Percentiles rank a stretch among this genome's conserved stretches.
phyloP scores from a whole-genome alignment of 257 asterid genomes.

The Nicotiana tomentosiformis region DNA sequence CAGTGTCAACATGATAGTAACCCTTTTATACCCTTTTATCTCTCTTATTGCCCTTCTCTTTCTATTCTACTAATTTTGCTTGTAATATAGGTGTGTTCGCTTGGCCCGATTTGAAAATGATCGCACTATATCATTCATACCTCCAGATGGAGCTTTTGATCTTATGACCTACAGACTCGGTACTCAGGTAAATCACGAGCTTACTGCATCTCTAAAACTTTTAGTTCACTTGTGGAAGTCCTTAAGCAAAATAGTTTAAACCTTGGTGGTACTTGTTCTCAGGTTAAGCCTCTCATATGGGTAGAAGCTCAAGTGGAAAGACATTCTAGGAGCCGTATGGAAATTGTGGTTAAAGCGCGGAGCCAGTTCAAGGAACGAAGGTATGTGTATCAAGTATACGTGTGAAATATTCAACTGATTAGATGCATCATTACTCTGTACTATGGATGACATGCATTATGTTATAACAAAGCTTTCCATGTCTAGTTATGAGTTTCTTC shows the following conservation, averaged over 20 bases:
- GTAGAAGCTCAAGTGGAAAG: slow-evolving; percentile 95
- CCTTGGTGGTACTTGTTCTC: slow-evolving; percentile 18
- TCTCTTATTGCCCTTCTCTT: not conserved
- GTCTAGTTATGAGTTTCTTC: slow-evolving; percentile 22
- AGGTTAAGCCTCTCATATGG: slow-evolving; percentile 99
- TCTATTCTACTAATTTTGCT: slow-evolving; percentile 17
- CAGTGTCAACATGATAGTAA: not conserved
- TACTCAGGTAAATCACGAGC: slow-evolving; percentile 67
- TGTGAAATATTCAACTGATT: not conserved
- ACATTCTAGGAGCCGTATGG: slow-evolving; percentile 93
- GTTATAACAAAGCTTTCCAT: not conserved
- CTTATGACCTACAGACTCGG: slow-evolving; percentile 98
- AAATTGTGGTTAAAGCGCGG: slow-evolving; percentile 80
- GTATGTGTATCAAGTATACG: slow-evolving; percentile 27
- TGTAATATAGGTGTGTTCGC: slow-evolving; percentile 81
- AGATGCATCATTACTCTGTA: not conserved
- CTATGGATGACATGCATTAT: slow-evolving; percentile 1
- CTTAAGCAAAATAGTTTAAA: not conserved
- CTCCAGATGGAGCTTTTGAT: slow-evolving; percentile 99
- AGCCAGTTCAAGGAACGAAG: slow-evolving; percentile 99
- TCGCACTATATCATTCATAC: slow-evolving; percentile 92
- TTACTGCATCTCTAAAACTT: not conserved
- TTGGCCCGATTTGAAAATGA: slow-evolving; percentile 96
- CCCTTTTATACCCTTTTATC: not conserved
- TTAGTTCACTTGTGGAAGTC: not conserved